Evolutionary conservation across 2,329 filamentous ascomycete species (phyloP), one percentile per base, ranked within the genome.

Genomic region (Fusarium mangiferae): DNA sequence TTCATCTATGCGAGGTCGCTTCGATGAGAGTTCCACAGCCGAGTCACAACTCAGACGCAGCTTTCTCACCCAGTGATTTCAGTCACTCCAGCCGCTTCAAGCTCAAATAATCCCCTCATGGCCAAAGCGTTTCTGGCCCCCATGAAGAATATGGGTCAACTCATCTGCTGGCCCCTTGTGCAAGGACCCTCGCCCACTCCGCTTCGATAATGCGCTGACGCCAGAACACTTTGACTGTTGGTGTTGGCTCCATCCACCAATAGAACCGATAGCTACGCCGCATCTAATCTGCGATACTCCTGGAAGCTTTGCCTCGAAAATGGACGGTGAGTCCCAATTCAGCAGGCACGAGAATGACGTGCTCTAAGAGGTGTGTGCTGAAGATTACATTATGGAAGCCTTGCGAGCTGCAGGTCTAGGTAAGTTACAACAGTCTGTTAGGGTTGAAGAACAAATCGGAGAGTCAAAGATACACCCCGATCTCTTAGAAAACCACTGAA

Each of bases 81-180:
- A 39, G 35, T 55, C 35, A 39, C 24, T 39, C 18, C 15, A 51
- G 49, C 51, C 42, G 41, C 39, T 51, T 55, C 36, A 15, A 60
- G 45, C 49, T 42, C 62, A 57, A 57, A 60, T 65, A 74, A 75
- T 73, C 56, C 52, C 72, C 72, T 72, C 72, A 75, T 75, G 63
- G 63, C 59, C 63, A 72, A 68, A 72, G 71, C 71, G 59, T 65
- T 60, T 48, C 57, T 52, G 39, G 42, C 36, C 52, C 52, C 35
- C 54, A 54, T 45, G 45, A 56, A 54, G 54, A 41, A 41, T 59
- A 68, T 65, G 70, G 68, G 41, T 66, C 69, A 68, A 33, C 62
- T 68, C 70, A 68, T 63, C 67, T 67, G n/a, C 68, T 60, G 55
- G 33, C 62, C 63, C 63, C 56, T 57, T 57, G 68, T 64, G 49